phyloP scores from a whole-genome alignment of 176 grass and related monocot genomes.

The Echinochloa phyllopogon region DNA sequence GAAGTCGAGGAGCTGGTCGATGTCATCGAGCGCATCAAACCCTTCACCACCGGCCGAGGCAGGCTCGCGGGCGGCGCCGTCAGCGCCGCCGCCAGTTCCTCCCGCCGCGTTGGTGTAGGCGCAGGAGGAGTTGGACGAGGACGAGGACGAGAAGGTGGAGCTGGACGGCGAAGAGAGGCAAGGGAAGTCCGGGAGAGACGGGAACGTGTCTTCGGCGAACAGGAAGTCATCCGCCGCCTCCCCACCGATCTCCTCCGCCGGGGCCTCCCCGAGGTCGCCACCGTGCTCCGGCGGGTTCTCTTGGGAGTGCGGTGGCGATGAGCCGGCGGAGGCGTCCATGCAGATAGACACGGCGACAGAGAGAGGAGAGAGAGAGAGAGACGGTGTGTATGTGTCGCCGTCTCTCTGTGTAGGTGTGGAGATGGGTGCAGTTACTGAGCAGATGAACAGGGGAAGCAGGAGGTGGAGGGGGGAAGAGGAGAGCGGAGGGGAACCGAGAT shows the following conservation, averaged over 20 bases:
- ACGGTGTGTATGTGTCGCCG: slow-evolving; percentile 5
- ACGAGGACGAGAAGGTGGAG: slow-evolving; percentile 57
- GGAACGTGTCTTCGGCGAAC: slow-evolving; percentile 76
- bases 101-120: slow-evolving; percentile 41
- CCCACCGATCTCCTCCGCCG: slow-evolving; percentile 43
- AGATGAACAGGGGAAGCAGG: slow-evolving; percentile 50
- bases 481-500: slow-evolving; percentile 44
- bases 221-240: slow-evolving; percentile 66
- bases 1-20: slow-evolving; percentile 63
- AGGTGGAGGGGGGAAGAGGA: slow-evolving; percentile 27
- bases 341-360: slow-evolving; percentile 29
- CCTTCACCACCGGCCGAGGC: slow-evolving; percentile 34
- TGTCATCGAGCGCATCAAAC: slow-evolving; percentile 46
- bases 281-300: slow-evolving; percentile 37
- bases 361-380: background rate
- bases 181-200: slow-evolving; percentile 69
- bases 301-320: slow-evolving; percentile 44
- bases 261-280: slow-evolving; percentile 32
- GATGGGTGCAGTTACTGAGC: slow-evolving; percentile 59
- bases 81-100: background rate
- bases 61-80: background rate
- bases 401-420: slow-evolving; percentile 37
- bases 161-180: slow-evolving; percentile 70
- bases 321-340: slow-evolving; percentile 60
- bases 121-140: slow-evolving; percentile 65